A percentile compares a stretch with the other conserved stretches of the same genome.
Conservation (phyloP, 1,284 basidiomycete genomes). For the Crucibulum cyathiforme region DNA sequence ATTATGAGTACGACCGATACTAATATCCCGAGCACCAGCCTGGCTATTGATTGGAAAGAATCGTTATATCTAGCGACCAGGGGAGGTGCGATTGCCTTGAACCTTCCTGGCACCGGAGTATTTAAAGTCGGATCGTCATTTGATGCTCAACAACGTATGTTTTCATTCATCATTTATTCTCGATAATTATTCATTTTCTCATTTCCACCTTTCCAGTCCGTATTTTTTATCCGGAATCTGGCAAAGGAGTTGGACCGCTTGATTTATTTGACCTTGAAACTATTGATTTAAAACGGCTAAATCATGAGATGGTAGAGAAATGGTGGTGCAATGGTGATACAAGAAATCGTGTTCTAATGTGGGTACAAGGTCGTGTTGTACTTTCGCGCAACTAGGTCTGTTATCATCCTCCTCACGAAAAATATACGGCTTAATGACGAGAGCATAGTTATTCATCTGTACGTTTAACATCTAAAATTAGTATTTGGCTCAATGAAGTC, state of each 20-base stretch:
- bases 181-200: not conserved
- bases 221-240: conserved; percentile 46
- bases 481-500: no score
- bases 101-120: conserved; percentile 56
- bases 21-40: conserved; percentile 4
- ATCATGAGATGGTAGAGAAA: conserved; percentile 73
- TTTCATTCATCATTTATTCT: not conserved
- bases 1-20: conserved; percentile 31
- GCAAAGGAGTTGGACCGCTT: conserved; percentile 61
- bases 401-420: no score
- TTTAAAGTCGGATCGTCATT: conserved; percentile 77
- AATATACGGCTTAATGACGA: no score
- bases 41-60: conserved; percentile 80
- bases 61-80: conserved; percentile 78
- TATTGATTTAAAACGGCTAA: conserved; percentile 6
- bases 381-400: no score
- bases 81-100: conserved; percentile 76
- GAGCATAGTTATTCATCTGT: no score
- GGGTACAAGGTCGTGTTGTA: conserved; percentile 69
- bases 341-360: conserved; percentile 69
- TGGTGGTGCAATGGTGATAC: conserved; percentile 87
- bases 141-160: conserved; percentile 82
- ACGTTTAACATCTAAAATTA: no score
- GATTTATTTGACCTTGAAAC: conserved; percentile 65
- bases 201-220: conserved; percentile 47